Conservation (phyloP, 2,329 filamentous ascomycete species). For the Aureobasidium uvarum region DNA sequence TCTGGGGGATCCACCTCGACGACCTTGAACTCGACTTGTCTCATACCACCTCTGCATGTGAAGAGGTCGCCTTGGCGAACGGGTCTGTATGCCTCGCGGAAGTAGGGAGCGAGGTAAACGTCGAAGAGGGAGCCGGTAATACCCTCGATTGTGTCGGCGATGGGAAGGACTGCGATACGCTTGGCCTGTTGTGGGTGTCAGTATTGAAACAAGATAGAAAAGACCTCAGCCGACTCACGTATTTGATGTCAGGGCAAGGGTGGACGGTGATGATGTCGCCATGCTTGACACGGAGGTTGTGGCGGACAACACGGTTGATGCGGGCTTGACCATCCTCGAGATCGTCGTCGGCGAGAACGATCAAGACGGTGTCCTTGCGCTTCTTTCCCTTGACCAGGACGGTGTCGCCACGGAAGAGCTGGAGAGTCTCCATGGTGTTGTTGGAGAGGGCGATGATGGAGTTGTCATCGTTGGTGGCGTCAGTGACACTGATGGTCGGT, state of each 20-base stretch:
- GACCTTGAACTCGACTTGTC: conserved; percentile 99
- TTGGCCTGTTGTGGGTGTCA: conserved; percentile 66
- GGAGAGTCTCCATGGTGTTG: conserved; percentile 97
- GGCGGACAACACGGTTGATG: conserved; percentile 97
- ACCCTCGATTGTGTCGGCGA: conserved; percentile 96
- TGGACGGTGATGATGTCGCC: conserved; percentile 97
- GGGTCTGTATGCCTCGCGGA: conserved; percentile 97
- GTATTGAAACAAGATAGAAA: neutral
- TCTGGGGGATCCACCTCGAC: conserved; percentile 98
- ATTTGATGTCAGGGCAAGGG: conserved; percentile 99
- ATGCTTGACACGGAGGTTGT: conserved; percentile 98
- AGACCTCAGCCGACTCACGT: conserved; percentile 61
- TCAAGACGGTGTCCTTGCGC: conserved; percentile 97
- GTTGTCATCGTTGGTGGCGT: conserved; percentile 99
- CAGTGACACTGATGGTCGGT: conserved; percentile 73
- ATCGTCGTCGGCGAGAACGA: conserved; percentile 95
- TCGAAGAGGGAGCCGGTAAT: conserved; percentile 97
- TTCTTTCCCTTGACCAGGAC: conserved; percentile 99
- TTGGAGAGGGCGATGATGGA: conserved; percentile 98
- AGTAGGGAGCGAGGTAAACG: conserved; percentile 98
- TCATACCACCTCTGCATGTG: conserved; percentile 96
- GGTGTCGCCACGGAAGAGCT: conserved; percentile 98
- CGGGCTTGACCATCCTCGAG: conserved; percentile 95
- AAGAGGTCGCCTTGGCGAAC: conserved; percentile 97
- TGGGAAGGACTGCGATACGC: conserved; percentile 96